Percentiles rank a stretch among this genome's conserved stretches.
phyloP scores from a whole-genome alignment of 352 stramenopile genomes.

The Plasmopara muralis region DNA sequence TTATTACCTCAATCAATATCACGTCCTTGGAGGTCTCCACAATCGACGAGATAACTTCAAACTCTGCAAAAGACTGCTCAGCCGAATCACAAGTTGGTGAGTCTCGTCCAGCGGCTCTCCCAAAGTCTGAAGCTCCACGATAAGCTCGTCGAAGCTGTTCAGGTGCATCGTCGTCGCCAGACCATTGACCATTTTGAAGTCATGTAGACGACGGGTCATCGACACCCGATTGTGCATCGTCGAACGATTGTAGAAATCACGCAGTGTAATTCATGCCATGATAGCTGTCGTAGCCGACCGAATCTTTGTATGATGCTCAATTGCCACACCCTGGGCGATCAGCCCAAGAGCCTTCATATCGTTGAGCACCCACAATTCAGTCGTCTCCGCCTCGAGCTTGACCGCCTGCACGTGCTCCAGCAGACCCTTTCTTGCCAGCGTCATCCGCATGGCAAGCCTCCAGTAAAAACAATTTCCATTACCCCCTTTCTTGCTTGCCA shows the following conservation, averaged over 20 bases:
- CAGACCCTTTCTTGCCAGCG: background rate
- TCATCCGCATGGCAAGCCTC: background rate
- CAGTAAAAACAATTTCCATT: background rate
- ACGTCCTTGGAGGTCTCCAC: slow-evolving; percentile 2
- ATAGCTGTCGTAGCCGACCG: background rate
- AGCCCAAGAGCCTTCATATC: background rate
- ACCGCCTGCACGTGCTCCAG: background rate
- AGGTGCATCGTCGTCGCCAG: background rate
- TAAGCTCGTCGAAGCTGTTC: background rate
- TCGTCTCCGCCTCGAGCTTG: background rate
- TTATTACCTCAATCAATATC: background rate
- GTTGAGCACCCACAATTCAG: background rate
- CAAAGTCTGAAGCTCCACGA: background rate
- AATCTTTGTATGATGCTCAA: background rate
- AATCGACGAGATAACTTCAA: slow-evolving; percentile 1
- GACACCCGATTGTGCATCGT: background rate
- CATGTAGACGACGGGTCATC: background rate
- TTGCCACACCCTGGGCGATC: background rate
- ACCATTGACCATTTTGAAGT: background rate
- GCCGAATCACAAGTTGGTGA: background rate
- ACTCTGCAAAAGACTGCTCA: background rate
- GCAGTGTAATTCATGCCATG: background rate
- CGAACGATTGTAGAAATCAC: background rate
- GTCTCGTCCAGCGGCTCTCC: background rate
- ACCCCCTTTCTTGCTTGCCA: background rate